Conservation (phyloP, 495 filamentous ascomycete genomes). For the Lasiosphaeria miniovina region DNA sequence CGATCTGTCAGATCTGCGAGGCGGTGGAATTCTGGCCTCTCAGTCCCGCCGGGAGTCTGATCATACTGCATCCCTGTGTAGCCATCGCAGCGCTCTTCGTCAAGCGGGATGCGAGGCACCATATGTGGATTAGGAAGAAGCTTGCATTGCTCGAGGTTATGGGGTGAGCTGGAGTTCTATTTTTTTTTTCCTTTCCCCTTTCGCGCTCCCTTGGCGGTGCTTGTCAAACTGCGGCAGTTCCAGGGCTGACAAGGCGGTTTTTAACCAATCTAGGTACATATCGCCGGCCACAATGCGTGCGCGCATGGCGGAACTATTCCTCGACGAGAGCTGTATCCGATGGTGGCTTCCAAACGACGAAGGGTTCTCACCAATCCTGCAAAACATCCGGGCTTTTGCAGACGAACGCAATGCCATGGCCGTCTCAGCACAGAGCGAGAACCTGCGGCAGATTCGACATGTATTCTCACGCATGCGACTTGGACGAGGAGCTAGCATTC, state of each 20-base stretch:
- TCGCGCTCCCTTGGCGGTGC: too few species aligned
- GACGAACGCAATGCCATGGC: slow-evolving; percentile 65
- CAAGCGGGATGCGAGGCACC: slow-evolving; percentile 65
- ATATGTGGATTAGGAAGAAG: slow-evolving; percentile 81
- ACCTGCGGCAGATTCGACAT: slow-evolving; percentile 71
- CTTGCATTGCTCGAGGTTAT: slow-evolving; percentile 73
- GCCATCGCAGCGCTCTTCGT: slow-evolving; percentile 76
- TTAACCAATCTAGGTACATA: slow-evolving; percentile 61
- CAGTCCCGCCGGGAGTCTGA: slow-evolving; percentile 63
- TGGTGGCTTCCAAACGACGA: slow-evolving; percentile 91
- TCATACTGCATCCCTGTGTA: slow-evolving; percentile 73
- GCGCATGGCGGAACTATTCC: slow-evolving; percentile 70
- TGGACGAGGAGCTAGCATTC: slow-evolving; percentile 13
- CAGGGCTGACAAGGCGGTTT: background rate
- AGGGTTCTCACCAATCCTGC: slow-evolving; percentile 65
- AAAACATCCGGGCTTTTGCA: slow-evolving; percentile 71
- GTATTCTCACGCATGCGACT: slow-evolving; percentile 57
- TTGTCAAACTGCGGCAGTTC: background rate
- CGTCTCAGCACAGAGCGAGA: slow-evolving; percentile 60
- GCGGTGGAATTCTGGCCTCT: slow-evolving; percentile 69
- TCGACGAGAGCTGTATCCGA: slow-evolving; percentile 60
- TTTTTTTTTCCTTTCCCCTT: background rate
- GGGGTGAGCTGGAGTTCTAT: slow-evolving; percentile 60
- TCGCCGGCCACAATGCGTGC: slow-evolving; percentile 70
- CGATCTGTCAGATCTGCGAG: slow-evolving; percentile 74